Evolutionary conservation across 2,329 filamentous ascomycete species (phyloP).

Genomic region (Ceratocystis huliohia): DNA sequence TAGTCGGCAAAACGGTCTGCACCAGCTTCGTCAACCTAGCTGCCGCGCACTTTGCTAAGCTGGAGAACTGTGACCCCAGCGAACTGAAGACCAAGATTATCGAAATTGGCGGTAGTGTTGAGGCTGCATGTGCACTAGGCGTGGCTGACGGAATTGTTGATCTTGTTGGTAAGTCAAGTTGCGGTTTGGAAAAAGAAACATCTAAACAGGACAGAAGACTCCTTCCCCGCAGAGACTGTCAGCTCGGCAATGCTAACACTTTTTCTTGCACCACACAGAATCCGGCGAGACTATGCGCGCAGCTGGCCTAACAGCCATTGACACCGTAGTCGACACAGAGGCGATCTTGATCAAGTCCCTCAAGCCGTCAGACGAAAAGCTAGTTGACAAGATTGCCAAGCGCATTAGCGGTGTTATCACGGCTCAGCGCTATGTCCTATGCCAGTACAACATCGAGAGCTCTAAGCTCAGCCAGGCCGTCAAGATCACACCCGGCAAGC

Average conservation of each 20-base stretch:
- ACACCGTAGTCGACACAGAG: conserved; percentile 77
- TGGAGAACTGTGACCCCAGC: conserved; percentile 46
- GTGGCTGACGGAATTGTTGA: conserved; percentile 97
- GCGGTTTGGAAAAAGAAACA: not conserved
- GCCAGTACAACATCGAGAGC: conserved; percentile 87
- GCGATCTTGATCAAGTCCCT: conserved; percentile 89
- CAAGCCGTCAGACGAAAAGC: conserved; percentile 61
- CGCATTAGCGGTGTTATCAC: conserved; percentile 90
- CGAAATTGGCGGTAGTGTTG: conserved; percentile 90
- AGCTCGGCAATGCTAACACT: not conserved
- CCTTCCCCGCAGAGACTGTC: too few relatives aligned
- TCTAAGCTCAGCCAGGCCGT: conserved; percentile 52
- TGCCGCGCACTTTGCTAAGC: conserved; percentile 65
- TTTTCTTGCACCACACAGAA: conserved; percentile 40
- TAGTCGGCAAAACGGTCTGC: conserved; percentile 85
- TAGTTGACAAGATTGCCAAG: conserved; percentile 73
- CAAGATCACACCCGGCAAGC: conserved; percentile 80
- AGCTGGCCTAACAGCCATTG: conserved; percentile 83
- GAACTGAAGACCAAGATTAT: conserved; percentile 65
- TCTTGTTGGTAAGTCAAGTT: conserved; percentile 64
- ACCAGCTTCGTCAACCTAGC: conserved; percentile 87
- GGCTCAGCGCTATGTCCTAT: conserved; percentile 84
- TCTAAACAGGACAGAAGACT: not conserved
- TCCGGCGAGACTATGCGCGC: conserved; percentile 98
- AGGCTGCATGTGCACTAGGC: conserved; percentile 88